Evolutionary conservation across 2,329 filamentous ascomycete genomes (phyloP).

Genomic region (Colletotrichum eremochloae): DNA sequence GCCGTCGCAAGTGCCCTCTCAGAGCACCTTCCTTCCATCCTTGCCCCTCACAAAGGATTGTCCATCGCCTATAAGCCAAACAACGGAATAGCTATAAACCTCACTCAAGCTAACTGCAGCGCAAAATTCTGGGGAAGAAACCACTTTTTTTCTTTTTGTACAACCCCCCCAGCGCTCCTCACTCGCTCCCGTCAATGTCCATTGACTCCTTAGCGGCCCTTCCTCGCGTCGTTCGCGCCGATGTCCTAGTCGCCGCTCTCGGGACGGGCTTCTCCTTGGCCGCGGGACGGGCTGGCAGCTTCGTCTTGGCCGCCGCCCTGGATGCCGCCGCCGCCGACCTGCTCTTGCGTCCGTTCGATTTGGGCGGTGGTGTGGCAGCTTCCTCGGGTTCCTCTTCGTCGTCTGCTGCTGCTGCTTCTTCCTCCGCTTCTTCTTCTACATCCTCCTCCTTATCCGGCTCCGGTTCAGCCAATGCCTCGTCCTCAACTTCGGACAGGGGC

Average conservation of each 20-base stretch:
- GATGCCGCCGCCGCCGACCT: slow-evolving; percentile 29
- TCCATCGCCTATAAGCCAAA: slow-evolving; percentile 25
- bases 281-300: slow-evolving; percentile 41
- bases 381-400: slow-evolving; percentile 40
- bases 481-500: slow-evolving; percentile 36
- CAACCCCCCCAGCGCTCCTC: background rate
- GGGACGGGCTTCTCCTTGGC: slow-evolving; percentile 41
- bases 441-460: slow-evolving; percentile 44
- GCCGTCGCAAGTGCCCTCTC: background rate
- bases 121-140: background rate
- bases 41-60: background rate
- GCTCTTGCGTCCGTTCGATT: slow-evolving; percentile 40
- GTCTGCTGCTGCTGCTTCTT: slow-evolving; percentile 38
- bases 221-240: slow-evolving; percentile 43
- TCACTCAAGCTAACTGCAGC: slow-evolving; percentile 9
- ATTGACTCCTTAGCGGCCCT: slow-evolving; percentile 49
- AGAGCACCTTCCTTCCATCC: slow-evolving; percentile 19
- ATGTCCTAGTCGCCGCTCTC: slow-evolving; percentile 28
- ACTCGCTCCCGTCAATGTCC: slow-evolving; percentile 52
- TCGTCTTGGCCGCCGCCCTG: slow-evolving; percentile 34
- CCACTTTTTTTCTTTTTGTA: slow-evolving; percentile 12
- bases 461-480: slow-evolving; percentile 39
- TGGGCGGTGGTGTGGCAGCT: slow-evolving; percentile 34
- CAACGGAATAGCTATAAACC: slow-evolving; percentile 15
- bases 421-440: background rate